Evolutionary conservation across 345 rosid genomes (phyloP).

Genomic region (Lepidium sativum): DNA sequence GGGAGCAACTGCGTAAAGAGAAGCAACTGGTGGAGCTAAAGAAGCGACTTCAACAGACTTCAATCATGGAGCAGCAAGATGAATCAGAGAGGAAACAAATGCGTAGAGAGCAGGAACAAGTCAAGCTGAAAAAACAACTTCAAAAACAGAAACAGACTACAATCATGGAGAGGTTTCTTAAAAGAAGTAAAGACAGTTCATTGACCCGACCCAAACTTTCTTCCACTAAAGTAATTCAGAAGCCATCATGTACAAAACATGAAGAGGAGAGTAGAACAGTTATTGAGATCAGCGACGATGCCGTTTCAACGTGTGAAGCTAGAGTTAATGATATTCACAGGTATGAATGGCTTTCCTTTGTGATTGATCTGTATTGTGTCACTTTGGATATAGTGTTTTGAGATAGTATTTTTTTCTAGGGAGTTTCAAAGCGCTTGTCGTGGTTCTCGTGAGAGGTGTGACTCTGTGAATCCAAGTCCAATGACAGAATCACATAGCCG

Average conservation of each 20-base stretch:
- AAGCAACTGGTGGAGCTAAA: constrained; percentile 68
- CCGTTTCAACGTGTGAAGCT: constrained; percentile 43
- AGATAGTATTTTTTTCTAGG: constrained; percentile 33
- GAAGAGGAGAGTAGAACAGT: constrained; percentile 35
- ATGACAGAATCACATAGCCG: no score
- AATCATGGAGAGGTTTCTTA: constrained; percentile 79
- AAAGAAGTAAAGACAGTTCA: constrained; percentile 42
- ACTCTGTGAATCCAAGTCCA: no score
- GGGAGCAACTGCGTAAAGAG: constrained; percentile 55
- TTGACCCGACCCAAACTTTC: constrained; percentile 25
- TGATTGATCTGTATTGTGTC: not conserved
- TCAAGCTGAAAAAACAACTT: constrained; percentile 51
- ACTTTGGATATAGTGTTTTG: constrained; percentile 11
- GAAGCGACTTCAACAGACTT: constrained; percentile 68
- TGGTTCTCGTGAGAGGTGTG: no score
- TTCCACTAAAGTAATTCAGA: constrained; percentile 19
- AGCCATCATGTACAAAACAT: constrained; percentile 14
- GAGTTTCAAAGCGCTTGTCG: not conserved
- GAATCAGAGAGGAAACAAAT: constrained; percentile 67
- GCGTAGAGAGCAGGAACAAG: constrained; percentile 63
- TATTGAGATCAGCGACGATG: constrained; percentile 43
- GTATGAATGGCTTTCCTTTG: constrained; percentile 27
- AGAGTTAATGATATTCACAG: constrained; percentile 42
- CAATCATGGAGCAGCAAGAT: constrained; percentile 84
- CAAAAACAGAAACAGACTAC: constrained; percentile 95